Conservation (phyloP, 306 rosid species). For the Cucumis hystrix region DNA sequence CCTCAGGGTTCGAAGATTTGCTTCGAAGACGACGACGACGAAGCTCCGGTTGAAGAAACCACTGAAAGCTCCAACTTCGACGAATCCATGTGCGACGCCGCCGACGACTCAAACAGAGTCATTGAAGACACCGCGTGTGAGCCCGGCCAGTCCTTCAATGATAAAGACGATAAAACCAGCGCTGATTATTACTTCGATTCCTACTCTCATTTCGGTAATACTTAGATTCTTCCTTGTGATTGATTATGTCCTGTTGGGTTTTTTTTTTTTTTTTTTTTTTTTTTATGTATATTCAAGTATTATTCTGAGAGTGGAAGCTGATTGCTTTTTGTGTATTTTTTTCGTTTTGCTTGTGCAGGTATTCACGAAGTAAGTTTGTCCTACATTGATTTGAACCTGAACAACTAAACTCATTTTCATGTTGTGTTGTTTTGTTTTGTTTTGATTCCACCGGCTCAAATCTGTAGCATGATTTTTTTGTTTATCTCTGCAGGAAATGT, state of each 20-base stretch:
- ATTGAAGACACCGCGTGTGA: conserved; percentile 18
- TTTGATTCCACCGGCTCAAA: background rate
- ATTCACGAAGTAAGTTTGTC: conserved; percentile 85
- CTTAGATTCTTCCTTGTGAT: background rate
- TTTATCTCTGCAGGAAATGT: conserved; percentile 66
- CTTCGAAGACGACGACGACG: conserved; percentile 52
- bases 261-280: background rate
- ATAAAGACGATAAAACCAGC: conserved; percentile 69
- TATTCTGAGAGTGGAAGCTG: background rate
- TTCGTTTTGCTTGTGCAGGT: conserved; percentile 49
- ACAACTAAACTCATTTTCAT: background rate
- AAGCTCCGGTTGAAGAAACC: conserved; percentile 30
- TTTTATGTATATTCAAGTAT: background rate
- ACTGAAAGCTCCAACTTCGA: conserved; percentile 54
- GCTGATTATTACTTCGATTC: conserved; percentile 98
- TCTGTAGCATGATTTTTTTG: background rate
- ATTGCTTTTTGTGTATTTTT: background rate
- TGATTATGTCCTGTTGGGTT: background rate
- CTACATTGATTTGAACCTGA: conserved; percentile 9
- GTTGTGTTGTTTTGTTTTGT: background rate
- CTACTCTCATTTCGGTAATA: conserved; percentile 90
- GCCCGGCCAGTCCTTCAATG: conserved; percentile 17
- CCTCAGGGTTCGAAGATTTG: conserved; percentile 28
- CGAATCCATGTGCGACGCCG: conserved; percentile 65
- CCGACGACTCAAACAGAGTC: conserved; percentile 21